Conservation (phyloP, 2,329 filamentous ascomycete species). For the Zelopaecilomyces penicillatus region DNA sequence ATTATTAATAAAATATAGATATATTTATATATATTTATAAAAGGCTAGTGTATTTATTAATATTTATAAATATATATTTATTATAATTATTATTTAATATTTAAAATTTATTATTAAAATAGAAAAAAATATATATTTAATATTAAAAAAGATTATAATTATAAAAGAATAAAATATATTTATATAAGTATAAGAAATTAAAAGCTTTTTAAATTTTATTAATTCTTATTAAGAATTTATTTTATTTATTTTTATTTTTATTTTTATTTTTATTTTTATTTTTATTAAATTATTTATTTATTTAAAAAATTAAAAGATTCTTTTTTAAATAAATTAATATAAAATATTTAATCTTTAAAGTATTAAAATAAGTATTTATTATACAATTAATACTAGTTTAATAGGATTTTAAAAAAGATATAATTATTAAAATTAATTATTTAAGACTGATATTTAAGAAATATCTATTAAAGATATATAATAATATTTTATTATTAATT, state of each 20-base stretch:
- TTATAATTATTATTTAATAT: background rate
- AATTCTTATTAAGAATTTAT: background rate
- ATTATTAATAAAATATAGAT: background rate
- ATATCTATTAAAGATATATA: too few relatives aligned
- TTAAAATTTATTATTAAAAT: background rate
- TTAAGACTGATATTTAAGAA: too few relatives aligned
- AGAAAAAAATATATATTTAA: background rate
- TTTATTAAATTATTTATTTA: background rate
- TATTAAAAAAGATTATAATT: background rate
- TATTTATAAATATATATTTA: background rate
- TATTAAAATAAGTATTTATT: too few relatives aligned
- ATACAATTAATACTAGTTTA: too few relatives aligned
- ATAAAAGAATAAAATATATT: too few relatives aligned
- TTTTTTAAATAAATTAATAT: too few relatives aligned
- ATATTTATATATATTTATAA: background rate
- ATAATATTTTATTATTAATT: too few relatives aligned
- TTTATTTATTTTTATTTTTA: background rate
- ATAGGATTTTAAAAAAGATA: too few relatives aligned
- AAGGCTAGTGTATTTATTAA: background rate
- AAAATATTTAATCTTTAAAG: background rate
- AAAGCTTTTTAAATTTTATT: background rate
- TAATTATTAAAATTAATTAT: too few relatives aligned
- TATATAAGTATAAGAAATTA: background rate
- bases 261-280: background rate
- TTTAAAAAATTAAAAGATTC: too few relatives aligned